Percentiles rank a stretch among this genome's conserved stretches.
Conservation (phyloP, 2,329 filamentous ascomycete genomes). For the Torrubiellomyces zombiae region DNA sequence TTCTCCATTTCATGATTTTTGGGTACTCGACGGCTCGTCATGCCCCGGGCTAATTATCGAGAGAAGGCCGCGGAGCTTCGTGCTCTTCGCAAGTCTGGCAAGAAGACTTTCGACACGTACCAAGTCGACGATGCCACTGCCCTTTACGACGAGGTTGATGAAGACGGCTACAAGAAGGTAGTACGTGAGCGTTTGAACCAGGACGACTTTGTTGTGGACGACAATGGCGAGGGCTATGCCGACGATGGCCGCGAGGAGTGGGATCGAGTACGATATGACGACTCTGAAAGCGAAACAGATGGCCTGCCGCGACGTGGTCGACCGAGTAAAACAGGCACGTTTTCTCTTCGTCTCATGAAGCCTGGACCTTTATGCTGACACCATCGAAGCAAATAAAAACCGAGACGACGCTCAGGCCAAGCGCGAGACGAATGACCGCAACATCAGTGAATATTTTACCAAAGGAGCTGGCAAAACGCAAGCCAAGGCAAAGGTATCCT, state of each 20-base stretch:
- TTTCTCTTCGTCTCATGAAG: too few species aligned
- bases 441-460: conserved; percentile 90
- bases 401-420: conserved; percentile 75
- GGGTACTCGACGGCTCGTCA: conserved; percentile 8
- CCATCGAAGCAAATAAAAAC: conserved; percentile 56
- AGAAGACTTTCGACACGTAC: conserved; percentile 79
- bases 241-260: conserved; percentile 94
- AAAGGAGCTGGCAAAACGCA: conserved; percentile 50
- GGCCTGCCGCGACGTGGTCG: conserved; percentile 24
- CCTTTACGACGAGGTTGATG: conserved; percentile 91
- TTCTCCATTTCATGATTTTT: conserved; percentile 5
- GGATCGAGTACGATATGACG: conserved; percentile 54
- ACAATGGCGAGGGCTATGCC: conserved; percentile 92
- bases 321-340: conserved; percentile 33
- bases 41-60: conserved; percentile 22
- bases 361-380: conserved; percentile 3
- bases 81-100: conserved; percentile 73
- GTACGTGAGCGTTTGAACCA: conserved; percentile 76
- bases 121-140: conserved; percentile 69
- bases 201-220: conserved; percentile 96
- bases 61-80: conserved; percentile 60
- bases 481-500: conserved; percentile 61
- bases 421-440: conserved; percentile 72
- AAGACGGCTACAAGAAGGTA: conserved; percentile 93
- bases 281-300: conserved; percentile 53